phyloP scores from a whole-genome alignment of 2,329 filamentous ascomycete genomes.

The Cladorrhinum sp. region DNA sequence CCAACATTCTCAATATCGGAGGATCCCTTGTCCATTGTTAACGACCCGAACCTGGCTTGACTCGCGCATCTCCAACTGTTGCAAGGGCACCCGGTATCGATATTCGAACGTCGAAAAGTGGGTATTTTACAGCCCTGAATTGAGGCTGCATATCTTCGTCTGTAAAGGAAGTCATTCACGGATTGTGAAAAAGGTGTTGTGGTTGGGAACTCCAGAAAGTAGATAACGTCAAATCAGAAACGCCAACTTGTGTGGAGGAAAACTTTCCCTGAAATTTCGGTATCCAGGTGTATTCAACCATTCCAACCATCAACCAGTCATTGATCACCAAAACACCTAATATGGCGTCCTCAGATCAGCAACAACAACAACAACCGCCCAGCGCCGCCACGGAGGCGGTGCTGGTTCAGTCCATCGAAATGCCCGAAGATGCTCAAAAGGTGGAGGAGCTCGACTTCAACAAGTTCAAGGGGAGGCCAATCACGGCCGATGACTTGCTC shows the following conservation, averaged over 20 bases:
- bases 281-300: neutral
- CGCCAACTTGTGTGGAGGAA: neutral
- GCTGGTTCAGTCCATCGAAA: conserved; percentile 76
- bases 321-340: neutral
- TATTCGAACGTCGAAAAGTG: neutral
- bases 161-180: neutral
- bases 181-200: neutral
- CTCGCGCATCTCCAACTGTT: neutral
- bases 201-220: neutral
- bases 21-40: neutral
- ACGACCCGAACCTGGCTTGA: neutral
- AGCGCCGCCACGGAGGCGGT: conserved; percentile 73
- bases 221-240: neutral
- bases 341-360: conserved; percentile 31
- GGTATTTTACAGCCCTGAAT: neutral
- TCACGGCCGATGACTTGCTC: conserved; percentile 83
- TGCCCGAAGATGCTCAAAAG: conserved; percentile 73
- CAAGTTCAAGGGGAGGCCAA: conserved; percentile 66
- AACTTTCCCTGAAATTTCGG: neutral
- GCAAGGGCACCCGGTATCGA: neutral
- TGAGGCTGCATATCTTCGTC: neutral
- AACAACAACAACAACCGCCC: conserved; percentile 47
- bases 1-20: neutral
- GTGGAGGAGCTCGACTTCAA: conserved; percentile 94
- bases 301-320: neutral